Evolutionary conservation across 257 asterid genomes (phyloP).

Genomic region (Solanum chmielewskii): DNA sequence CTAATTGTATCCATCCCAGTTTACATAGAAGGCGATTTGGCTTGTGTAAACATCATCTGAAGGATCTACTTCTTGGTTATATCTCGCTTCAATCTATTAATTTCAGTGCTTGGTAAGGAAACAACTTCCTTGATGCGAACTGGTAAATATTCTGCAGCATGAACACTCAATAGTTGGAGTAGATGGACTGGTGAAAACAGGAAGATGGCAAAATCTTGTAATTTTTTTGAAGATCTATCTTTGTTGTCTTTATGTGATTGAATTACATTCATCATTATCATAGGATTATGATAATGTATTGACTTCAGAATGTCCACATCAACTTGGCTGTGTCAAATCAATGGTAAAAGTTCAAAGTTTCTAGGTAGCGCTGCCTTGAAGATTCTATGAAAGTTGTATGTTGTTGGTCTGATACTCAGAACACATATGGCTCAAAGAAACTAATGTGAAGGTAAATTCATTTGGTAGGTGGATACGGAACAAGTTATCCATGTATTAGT

Average conservation of each 20-base stretch:
- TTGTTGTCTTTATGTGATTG: neutral
- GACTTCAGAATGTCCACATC: neutral
- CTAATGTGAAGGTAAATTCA: neutral
- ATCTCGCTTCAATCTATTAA: constrained; percentile 28
- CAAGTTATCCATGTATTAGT: neutral
- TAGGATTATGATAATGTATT: neutral
- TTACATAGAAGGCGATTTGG: constrained; percentile 64
- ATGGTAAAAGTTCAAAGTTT: neutral
- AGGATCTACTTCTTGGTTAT: constrained; percentile 63
- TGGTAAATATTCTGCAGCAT: neutral
- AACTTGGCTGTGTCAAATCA: neutral
- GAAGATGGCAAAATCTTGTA: neutral
- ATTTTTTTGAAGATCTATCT: neutral
- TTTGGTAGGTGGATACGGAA: neutral
- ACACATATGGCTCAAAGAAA: neutral
- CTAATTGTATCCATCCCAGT: constrained; percentile 69
- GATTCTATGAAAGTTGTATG: neutral
- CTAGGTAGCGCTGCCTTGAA: neutral
- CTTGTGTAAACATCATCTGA: constrained; percentile 59
- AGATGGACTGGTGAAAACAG: neutral
- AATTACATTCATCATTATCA: neutral
- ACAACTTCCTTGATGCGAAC: neutral
- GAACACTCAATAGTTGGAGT: neutral
- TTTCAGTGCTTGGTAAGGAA: constrained; percentile 20
- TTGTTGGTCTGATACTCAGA: neutral